Evolutionary conservation across 2,329 filamentous ascomycete species (phyloP).

Genomic region (Colletotrichum godetiae): DNA sequence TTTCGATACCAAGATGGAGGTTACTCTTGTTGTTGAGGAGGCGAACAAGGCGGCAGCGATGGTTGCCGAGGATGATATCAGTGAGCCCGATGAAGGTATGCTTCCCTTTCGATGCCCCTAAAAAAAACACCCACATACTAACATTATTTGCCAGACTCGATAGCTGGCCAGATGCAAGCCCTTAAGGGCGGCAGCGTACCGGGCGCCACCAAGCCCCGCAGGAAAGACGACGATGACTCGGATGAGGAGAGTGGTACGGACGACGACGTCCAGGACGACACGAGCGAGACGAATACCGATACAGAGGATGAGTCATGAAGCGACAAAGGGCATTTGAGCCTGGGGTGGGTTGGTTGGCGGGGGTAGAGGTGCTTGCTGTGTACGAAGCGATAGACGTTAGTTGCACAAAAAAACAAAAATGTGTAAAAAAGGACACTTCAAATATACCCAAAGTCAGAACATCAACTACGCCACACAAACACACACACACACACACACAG

Average conservation of each 20-base stretch:
- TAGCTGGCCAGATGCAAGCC: conserved; percentile 90
- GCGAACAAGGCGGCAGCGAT: conserved; percentile 85
- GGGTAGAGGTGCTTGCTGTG: neutral
- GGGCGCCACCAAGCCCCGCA: conserved; percentile 65
- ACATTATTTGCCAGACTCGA: conserved; percentile 71
- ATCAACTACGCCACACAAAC: neutral
- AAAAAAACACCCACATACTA: conserved; percentile 32
- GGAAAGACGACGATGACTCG: conserved; percentile 66
- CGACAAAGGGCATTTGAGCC: neutral
- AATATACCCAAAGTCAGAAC: conserved; percentile 36
- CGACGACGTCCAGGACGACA: conserved; percentile 80
- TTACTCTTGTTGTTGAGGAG: conserved; percentile 89
- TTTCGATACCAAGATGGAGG: conserved; percentile 91
- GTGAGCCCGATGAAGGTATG: conserved; percentile 95
- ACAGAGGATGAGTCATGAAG: conserved; percentile 70
- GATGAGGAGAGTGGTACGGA: conserved; percentile 85
- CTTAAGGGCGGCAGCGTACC: conserved; percentile 77
- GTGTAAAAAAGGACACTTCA: conserved; percentile 5
- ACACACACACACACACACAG: too few species aligned
- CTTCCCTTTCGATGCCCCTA: neutral
- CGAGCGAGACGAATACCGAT: conserved; percentile 76
- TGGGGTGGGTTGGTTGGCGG: neutral
- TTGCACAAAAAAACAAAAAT: conserved; percentile 9
- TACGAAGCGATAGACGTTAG: conserved; percentile 4
- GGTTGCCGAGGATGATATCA: conserved; percentile 92